Evolutionary conservation across 352 stramenopile genomes (phyloP).

Genomic region (Phytophthora pseudosyringae): DNA sequence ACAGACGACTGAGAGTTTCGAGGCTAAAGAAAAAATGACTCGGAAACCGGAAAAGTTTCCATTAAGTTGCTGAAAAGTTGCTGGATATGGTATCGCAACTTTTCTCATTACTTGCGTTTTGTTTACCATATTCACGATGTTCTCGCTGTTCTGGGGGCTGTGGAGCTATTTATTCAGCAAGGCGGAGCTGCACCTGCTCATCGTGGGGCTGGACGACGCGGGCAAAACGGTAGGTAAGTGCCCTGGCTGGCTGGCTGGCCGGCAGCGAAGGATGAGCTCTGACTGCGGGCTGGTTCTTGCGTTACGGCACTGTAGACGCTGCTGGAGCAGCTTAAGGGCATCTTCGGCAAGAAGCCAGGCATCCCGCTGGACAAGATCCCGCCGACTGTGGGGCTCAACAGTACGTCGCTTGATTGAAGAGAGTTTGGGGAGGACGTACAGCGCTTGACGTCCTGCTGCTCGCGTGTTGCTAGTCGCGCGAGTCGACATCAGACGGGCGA

Average conservation of each 20-base stretch:
- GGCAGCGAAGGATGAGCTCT: background rate
- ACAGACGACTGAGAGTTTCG: background rate
- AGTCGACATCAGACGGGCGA: slow-evolving; percentile 84
- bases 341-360: slow-evolving; percentile 89
- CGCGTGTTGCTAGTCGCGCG: slow-evolving; percentile 53
- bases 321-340: slow-evolving; percentile 91
- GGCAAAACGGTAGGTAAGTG: slow-evolving; percentile 91
- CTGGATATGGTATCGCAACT: slow-evolving; percentile 2
- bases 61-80: background rate
- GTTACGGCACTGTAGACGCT: slow-evolving; percentile 64
- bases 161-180: slow-evolving; percentile 89
- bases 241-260: background rate
- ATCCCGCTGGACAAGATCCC: slow-evolving; percentile 93
- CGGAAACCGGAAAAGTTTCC: background rate
- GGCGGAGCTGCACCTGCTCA: slow-evolving; percentile 91
- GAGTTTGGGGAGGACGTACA: background rate
- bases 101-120: background rate
- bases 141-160: slow-evolving; percentile 84
- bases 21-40: slow-evolving; percentile 18
- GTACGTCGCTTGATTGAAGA: slow-evolving; percentile 37
- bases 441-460: slow-evolving; percentile 5
- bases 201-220: slow-evolving; percentile 92
- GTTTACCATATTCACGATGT: slow-evolving; percentile 48
- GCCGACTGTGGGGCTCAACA: slow-evolving; percentile 92
- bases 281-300: background rate